phyloP scores from a whole-genome alignment of 1,284 basidiomycete genomes.

The Moesziomyces globuligerus region DNA sequence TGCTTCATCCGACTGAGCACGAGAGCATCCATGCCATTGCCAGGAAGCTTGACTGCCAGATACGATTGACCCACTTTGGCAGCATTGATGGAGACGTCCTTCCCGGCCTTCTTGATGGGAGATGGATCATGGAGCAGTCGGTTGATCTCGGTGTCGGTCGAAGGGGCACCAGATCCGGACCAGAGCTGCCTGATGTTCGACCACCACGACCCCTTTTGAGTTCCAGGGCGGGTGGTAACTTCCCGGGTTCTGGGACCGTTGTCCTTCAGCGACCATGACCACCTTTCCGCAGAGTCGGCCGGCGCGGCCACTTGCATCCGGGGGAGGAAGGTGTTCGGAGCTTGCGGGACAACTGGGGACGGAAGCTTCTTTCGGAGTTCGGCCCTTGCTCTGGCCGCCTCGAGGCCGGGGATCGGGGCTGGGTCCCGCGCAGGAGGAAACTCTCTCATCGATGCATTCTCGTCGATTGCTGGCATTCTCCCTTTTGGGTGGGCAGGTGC shows the following conservation, averaged over 20 bases:
- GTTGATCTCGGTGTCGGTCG: neutral
- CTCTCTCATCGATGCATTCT: neutral
- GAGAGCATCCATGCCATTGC: neutral
- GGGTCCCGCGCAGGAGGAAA: no score
- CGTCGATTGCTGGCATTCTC: neutral
- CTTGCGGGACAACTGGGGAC: neutral
- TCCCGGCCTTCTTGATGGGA: neutral
- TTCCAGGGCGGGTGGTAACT: no score
- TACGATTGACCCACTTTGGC: neutral
- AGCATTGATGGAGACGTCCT: neutral
- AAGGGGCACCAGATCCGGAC: neutral
- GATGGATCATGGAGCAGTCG: neutral
- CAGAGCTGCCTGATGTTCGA: no score
- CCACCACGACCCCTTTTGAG: neutral
- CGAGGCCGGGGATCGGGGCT: neutral
- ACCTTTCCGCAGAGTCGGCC: neutral
- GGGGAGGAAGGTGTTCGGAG: neutral
- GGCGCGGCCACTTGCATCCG: neutral
- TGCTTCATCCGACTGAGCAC: neutral
- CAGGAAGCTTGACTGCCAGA: neutral
- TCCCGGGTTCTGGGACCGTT: no score
- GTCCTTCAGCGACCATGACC: neutral
- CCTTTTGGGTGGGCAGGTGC: neutral
- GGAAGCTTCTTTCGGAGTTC: neutral
- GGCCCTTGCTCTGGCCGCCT: neutral